Base-by-base conservation (phyloP, 805 yeast genomes). In the Komagataella phaffii region DNA sequence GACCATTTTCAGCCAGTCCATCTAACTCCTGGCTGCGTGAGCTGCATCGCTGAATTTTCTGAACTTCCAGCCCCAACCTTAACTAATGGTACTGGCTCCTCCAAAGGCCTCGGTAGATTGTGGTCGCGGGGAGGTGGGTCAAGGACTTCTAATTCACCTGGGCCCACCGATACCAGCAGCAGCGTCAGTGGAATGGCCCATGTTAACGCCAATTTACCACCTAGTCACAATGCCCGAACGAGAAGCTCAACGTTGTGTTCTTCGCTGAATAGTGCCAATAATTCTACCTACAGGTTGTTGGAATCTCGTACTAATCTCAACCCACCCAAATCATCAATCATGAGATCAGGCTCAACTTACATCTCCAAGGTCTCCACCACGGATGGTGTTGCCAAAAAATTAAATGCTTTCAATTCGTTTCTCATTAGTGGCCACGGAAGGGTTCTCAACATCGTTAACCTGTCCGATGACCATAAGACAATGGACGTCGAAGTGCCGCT, bases 1-100 rank as follows among this genome's bases (percentile, higher is more conserved):
- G 85, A 79, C 57, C 76, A 79, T 1, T 79, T 74, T 57, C 69
- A 70, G 51, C 65, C 70, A 24, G 79, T 78, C 18, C 79, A 74
- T 56, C 62, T 79, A 51, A 77, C 74, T 17, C 82, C 83, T 0
- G 82, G 85, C 0, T 78, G 83, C 55, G 53, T 73, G 8, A 57
- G 65, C 2, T 47, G 51, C 6, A 58, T 65, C 6, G 59, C 63
- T 6, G 55, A 56, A 30, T 60, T 52, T 24, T 47, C 21, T 21
- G 50, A 50, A 17, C 46, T 12, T 63, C 63, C 46, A 44, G n/a
- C 19, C 5, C 46, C 12, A 4, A 17, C 19, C 12, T 44, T 44
- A 8, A 10, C 19, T 17, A 17, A 10, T 44, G 40, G 40, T 10
- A 30, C 40, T 6, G n/a, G 10, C 23, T n/a, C 46, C 19, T 17